A percentile compares a stretch with the other conserved stretches of the same genome.
Evolutionary conservation across 2,329 filamentous ascomycete genomes (phyloP).

Genomic region (Mariannaea elegans): DNA sequence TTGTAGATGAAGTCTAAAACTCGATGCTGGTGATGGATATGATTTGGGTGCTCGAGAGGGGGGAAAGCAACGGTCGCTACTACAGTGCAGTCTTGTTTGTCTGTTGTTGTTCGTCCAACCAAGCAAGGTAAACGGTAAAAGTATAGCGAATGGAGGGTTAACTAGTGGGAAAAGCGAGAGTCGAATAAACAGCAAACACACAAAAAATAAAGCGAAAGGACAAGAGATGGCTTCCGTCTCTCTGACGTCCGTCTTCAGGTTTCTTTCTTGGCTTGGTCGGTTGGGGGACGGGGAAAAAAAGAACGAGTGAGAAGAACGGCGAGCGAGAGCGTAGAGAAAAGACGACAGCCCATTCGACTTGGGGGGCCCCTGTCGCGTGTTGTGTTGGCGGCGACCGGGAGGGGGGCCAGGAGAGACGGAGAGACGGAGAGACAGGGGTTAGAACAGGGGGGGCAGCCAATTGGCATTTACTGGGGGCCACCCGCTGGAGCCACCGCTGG

Average conservation of each 20-base stretch:
- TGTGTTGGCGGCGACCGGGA: constrained; percentile 19
- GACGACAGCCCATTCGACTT: too few species aligned
- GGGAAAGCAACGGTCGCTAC: too few species aligned
- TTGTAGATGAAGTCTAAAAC: neutral
- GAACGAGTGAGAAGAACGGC: constrained; percentile 6
- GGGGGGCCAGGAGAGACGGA: constrained; percentile 15
- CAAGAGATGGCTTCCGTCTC: neutral
- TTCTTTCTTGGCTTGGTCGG: constrained; percentile 4
- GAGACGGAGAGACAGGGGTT: constrained; percentile 3
- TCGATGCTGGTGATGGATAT: neutral
- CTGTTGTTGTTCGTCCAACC: too few species aligned
- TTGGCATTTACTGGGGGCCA: neutral
- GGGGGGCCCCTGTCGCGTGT: constrained; percentile 1
- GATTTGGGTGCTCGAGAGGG: neutral
- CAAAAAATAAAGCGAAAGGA: constrained; percentile 24
- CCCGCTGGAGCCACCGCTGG: constrained; percentile 3
- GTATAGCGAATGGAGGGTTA: too few species aligned
- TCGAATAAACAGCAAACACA: too few species aligned
- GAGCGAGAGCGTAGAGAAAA: constrained; percentile 13
- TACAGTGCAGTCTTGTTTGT: too few species aligned
- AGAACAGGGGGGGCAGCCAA: too few species aligned
- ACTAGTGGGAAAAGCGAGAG: too few species aligned
- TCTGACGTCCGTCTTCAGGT: neutral
- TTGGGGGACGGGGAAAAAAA: constrained; percentile 12
- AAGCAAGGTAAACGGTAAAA: too few species aligned